Conservation (phyloP, 2,329 filamentous ascomycete genomes). For the Niveomyces coronatus region DNA sequence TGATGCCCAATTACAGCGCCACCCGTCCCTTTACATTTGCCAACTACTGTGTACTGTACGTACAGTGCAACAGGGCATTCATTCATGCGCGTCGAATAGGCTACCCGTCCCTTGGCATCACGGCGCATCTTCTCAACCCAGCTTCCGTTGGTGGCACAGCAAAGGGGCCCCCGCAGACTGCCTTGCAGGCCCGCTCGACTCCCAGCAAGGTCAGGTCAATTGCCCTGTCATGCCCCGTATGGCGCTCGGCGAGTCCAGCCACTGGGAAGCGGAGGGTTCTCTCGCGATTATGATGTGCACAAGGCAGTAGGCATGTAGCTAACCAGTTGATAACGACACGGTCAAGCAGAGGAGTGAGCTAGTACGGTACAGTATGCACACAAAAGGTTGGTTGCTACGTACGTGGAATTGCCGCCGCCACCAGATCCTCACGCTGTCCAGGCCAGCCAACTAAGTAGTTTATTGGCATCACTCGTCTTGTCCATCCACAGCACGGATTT, state of each 20-base stretch:
- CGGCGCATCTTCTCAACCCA: conserved; percentile 7
- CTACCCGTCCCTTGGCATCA: conserved; percentile 1
- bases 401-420: conserved; percentile 5
- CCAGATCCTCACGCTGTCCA: no score
- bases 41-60: no score
- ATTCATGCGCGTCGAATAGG: conserved; percentile 4
- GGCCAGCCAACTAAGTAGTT: no score
- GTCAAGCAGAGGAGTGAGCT: no score
- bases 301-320: conserved; percentile 1
- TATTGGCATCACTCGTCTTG: no score
- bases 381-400: conserved; percentile 2
- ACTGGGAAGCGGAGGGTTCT: conserved; percentile 4
- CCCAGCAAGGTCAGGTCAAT: background rate
- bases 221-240: background rate
- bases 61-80: no score
- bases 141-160: background rate
- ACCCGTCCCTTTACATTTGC: conserved; percentile 7
- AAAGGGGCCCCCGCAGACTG: background rate
- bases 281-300: conserved; percentile 3
- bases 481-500: no score
- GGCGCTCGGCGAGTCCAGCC: conserved; percentile 9
- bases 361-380: no score
- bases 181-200: conserved; percentile 1
- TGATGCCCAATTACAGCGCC: conserved; percentile 25
- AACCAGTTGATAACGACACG: no score